Conservation (phyloP, 148 eudicot genomes). For the Rhododendron williamsianum region DNA sequence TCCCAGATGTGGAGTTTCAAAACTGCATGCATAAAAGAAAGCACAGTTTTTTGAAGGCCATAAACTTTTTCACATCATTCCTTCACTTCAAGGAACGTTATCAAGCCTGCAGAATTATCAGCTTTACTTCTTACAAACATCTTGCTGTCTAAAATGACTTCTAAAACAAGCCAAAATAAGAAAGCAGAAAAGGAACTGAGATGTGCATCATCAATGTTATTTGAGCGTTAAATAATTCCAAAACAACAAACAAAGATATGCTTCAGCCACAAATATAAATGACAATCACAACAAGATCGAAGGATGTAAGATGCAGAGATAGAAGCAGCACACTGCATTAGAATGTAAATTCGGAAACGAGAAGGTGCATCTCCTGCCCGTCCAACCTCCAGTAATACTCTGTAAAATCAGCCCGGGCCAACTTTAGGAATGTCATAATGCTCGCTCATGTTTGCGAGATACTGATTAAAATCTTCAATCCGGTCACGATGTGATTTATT, state of each 20-base stretch:
- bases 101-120: neutral
- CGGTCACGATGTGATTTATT: slow-evolving; percentile 83
- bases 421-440: neutral
- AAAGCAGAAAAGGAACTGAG: neutral
- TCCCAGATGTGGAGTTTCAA: neutral
- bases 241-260: neutral
- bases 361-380: neutral
- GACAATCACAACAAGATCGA: neutral
- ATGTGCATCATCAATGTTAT: neutral
- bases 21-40: neutral
- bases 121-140: neutral
- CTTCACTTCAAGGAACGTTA: neutral
- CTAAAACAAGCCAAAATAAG: neutral
- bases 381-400: neutral
- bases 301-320: neutral
- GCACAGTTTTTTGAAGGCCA: neutral
- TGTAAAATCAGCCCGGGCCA: slow-evolving; percentile 62
- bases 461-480: neutral
- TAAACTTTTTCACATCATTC: neutral
- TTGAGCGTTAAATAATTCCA: neutral
- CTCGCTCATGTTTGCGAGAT: neutral
- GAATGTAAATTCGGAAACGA: neutral
- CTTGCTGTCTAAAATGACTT: neutral
- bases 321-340: neutral
- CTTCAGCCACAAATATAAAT: neutral